Evolutionary conservation across 1,139 yeast genomes (phyloP).

Genomic region (Magnusiomyces sp.): DNA sequence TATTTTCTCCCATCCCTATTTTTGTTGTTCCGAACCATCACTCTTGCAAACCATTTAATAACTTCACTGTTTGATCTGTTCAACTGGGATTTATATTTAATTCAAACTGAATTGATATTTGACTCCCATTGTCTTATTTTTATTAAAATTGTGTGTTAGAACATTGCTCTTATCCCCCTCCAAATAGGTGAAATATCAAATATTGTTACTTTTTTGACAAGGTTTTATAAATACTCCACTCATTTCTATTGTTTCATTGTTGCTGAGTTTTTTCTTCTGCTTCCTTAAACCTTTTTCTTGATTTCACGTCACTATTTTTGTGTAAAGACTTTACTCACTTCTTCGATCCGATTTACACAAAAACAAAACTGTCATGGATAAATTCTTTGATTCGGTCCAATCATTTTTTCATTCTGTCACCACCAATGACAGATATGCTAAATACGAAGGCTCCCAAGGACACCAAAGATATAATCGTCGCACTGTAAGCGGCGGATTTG

Average conservation of each 20-base stretch:
- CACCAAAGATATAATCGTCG: slow-evolving; percentile 7
- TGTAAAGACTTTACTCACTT: not conserved
- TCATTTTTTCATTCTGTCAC: slow-evolving; percentile 54
- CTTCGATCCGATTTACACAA: not conserved
- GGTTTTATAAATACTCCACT: not conserved
- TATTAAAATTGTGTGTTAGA: not conserved
- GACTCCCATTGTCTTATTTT: not conserved
- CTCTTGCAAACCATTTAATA: not conserved
- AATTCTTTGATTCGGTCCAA: slow-evolving; percentile 29
- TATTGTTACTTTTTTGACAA: not conserved
- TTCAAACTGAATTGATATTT: no score
- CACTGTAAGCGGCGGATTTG: slow-evolving; percentile 15
- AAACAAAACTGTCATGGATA: slow-evolving; percentile 23
- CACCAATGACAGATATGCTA: slow-evolving; percentile 58
- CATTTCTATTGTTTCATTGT: not conserved
- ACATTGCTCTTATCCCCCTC: not conserved
- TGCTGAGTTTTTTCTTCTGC: not conserved
- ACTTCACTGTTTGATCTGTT: no score
- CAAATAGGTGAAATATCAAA: no score
- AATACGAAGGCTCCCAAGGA: slow-evolving; percentile 19
- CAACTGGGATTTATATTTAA: no score
- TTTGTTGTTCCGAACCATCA: not conserved
- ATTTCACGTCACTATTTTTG: not conserved
- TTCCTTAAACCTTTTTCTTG: not conserved
- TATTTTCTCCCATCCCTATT: not conserved